Evolutionary conservation across 108 stramenopile genomes (phyloP).

Genomic region (Chaetoceros muelleri): DNA sequence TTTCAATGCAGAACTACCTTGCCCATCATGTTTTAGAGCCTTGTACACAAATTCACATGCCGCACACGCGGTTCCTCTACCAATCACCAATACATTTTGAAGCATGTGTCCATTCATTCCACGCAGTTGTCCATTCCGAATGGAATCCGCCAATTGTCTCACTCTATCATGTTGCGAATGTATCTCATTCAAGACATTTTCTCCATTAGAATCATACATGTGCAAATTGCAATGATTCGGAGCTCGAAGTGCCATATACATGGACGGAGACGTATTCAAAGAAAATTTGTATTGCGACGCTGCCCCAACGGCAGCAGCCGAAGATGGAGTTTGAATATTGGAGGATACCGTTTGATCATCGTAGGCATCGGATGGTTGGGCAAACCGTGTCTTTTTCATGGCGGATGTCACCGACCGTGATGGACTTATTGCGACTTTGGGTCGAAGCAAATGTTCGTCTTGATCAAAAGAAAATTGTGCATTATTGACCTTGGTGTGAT

Average conservation of each 20-base stretch:
- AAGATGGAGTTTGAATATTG: not conserved
- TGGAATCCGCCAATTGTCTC: slow-evolving; percentile 28
- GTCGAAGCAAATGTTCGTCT: not conserved
- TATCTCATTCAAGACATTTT: slow-evolving; percentile 48
- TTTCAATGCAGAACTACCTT: slow-evolving; percentile 8
- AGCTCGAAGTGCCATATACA: slow-evolving; percentile 66
- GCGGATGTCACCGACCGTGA: not conserved
- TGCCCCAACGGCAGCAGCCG: not conserved
- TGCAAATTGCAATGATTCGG: slow-evolving; percentile 35
- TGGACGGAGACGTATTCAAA: slow-evolving; percentile 26
- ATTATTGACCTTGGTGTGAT: too few relatives aligned
- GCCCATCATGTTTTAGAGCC: slow-evolving; percentile 43
- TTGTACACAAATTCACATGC: slow-evolving; percentile 65
- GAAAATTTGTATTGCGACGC: too few relatives aligned
- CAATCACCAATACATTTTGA: slow-evolving; percentile 61
- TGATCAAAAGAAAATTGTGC: slow-evolving; percentile 1
- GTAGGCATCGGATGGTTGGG: not conserved
- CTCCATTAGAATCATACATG: slow-evolving; percentile 33
- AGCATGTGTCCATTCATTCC: slow-evolving; percentile 52
- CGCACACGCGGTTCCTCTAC: slow-evolving; percentile 33
- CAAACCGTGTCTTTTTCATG: not conserved
- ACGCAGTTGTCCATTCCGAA: slow-evolving; percentile 46
- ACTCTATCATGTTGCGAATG: slow-evolving; percentile 66
- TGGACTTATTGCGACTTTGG: not conserved
- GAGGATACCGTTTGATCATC: not conserved